Percentiles rank a stretch among this genome's conserved stretches.
Conservation (phyloP, 2,329 filamentous ascomycete species). For the Fusarium veterinarium region DNA sequence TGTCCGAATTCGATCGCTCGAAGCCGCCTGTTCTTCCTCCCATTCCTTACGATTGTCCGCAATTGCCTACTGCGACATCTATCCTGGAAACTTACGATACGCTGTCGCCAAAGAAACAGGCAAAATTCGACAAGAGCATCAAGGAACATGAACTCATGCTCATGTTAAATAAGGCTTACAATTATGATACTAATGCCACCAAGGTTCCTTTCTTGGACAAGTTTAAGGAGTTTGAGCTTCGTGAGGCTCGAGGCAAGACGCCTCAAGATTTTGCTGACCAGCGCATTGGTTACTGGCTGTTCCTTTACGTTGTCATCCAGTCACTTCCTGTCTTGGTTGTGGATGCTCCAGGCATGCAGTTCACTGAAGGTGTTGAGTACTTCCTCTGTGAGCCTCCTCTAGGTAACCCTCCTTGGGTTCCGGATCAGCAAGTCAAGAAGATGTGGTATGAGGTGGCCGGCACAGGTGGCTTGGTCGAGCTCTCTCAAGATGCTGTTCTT, state of each 20-base stretch:
- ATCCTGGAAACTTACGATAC: constrained; percentile 73
- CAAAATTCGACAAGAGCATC: constrained; percentile 77
- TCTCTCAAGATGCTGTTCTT: constrained; percentile 69
- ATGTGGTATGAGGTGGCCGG: constrained; percentile 82
- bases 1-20: constrained; percentile 89
- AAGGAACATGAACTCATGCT: constrained; percentile 82
- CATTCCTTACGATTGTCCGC: constrained; percentile 88
- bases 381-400: constrained; percentile 83
- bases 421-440: constrained; percentile 71
- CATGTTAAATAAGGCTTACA: constrained; percentile 84
- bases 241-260: constrained; percentile 72
- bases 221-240: constrained; percentile 78
- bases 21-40: constrained; percentile 91
- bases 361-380: constrained; percentile 80
- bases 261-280: constrained; percentile 77
- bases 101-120: constrained; percentile 78
- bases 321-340: constrained; percentile 81
- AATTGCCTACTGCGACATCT: constrained; percentile 75
- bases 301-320: constrained; percentile 82
- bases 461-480: constrained; percentile 66
- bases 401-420: constrained; percentile 79
- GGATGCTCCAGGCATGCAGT: constrained; percentile 77
- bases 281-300: constrained; percentile 82
- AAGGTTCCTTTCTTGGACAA: constrained; percentile 73
- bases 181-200: constrained; percentile 73